phyloP scores from a whole-genome alignment of 2,329 filamentous ascomycete genomes.

The Geosmithia flava region DNA sequence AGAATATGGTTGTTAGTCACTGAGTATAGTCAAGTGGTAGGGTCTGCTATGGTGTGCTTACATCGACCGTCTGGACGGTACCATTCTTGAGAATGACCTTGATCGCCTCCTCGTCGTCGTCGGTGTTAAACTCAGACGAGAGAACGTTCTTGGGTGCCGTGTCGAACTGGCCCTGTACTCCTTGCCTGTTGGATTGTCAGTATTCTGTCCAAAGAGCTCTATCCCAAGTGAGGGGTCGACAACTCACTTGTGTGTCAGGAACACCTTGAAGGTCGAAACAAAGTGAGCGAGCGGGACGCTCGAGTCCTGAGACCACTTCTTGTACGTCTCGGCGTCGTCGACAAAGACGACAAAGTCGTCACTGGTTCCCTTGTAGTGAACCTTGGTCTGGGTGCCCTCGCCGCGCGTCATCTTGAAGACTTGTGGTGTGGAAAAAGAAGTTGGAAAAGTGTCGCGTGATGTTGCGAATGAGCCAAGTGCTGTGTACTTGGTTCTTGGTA shows the following conservation, averaged over 20 bases:
- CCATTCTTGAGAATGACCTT: constrained; percentile 72
- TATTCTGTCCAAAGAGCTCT: not conserved
- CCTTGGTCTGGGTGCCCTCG: constrained; percentile 59
- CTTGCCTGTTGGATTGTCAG: constrained; percentile 48
- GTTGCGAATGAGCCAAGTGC: not conserved
- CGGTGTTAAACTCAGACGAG: constrained; percentile 79
- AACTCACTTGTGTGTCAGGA: constrained; percentile 77
- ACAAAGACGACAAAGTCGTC: constrained; percentile 50
- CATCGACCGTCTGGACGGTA: constrained; percentile 47
- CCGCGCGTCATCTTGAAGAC: constrained; percentile 49
- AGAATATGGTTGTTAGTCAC: not conserved
- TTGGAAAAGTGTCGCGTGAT: constrained; percentile 2
- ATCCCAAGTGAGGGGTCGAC: not conserved
- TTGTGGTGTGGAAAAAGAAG: not conserved
- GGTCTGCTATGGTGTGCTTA: constrained; percentile 13
- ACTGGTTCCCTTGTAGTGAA: constrained; percentile 68
- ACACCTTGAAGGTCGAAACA: constrained; percentile 79
- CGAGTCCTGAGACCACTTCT: constrained; percentile 75
- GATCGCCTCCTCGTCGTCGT: constrained; percentile 68
- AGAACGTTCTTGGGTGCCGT: constrained; percentile 61
- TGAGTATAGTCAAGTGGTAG: not conserved
- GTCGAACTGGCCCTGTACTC: constrained; percentile 69
- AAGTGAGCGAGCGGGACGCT: constrained; percentile 73
- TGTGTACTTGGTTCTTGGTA: no score
- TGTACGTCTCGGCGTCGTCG: constrained; percentile 47